Conservation (phyloP, 2,329 filamentous ascomycete genomes). For the Penicillium vulpinum region DNA sequence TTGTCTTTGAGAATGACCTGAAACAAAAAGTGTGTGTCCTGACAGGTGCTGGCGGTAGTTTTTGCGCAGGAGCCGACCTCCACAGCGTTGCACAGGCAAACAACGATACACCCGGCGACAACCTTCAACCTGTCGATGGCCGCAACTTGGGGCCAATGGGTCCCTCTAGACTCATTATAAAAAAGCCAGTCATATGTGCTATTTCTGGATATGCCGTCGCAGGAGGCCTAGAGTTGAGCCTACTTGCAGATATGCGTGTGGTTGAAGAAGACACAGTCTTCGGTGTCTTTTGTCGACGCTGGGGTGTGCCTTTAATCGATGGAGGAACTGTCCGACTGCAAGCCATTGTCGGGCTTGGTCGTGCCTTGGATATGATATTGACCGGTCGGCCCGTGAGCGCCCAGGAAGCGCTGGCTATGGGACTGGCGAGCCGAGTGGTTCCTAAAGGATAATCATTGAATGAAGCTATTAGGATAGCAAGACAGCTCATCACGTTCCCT, state of each 20-base stretch:
- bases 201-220: slow-evolving; percentile 53
- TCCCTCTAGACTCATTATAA: slow-evolving; percentile 51
- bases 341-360: slow-evolving; percentile 53
- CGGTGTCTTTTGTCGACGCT: slow-evolving; percentile 58
- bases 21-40: slow-evolving; percentile 57
- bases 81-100: slow-evolving; percentile 42
- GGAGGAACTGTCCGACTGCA: slow-evolving; percentile 57
- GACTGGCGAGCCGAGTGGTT: slow-evolving; percentile 56
- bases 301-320: slow-evolving; percentile 54
- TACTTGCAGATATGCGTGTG: slow-evolving; percentile 56
- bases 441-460: slow-evolving; percentile 50
- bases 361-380: slow-evolving; percentile 59
- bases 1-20: slow-evolving; percentile 52
- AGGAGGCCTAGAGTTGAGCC: slow-evolving; percentile 54
- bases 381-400: slow-evolving; percentile 54
- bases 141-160: slow-evolving; percentile 53
- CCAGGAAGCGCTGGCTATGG: slow-evolving; percentile 53
- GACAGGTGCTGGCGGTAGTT: slow-evolving; percentile 49
- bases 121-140: slow-evolving; percentile 35
- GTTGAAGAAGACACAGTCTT: slow-evolving; percentile 56
- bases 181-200: slow-evolving; percentile 54
- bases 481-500: slow-evolving; percentile 51
- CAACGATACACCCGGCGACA: slow-evolving; percentile 11
- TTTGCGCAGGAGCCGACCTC: slow-evolving; percentile 58
- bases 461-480: slow-evolving; percentile 52